Base-by-base conservation (phyloP, 192 early-diverging fungal genomes). In the Nowakowskiella sp. region DNA sequence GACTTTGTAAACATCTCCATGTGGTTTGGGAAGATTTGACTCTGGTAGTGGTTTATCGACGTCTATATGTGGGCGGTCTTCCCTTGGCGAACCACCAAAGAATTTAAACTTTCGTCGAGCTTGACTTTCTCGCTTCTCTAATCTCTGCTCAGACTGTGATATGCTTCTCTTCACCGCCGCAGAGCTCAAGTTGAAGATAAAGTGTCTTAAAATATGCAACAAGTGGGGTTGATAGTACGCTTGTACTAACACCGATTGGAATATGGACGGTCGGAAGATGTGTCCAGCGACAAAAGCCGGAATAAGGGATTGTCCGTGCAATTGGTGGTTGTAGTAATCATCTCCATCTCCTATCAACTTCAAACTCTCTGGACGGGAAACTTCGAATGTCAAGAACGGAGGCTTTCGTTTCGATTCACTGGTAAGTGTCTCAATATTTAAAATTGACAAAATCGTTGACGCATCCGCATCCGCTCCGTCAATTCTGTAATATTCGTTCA, bases 381-480 rank as follows among this genome's bases (percentile, higher is more conserved):
- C 85, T 67, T 88, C 85, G 43, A 85, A 77, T 22, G 74, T 78
- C 46, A 84, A 65, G 68, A 86, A 85, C 42, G 78, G 78, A n/a
- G n/a, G n/a, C n/a, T n/a, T n/a, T n/a, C n/a, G n/a, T 32, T 64
- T 36, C 30, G 36, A 39, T 19, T 13, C 13, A 39, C 13, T 13
- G 19, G 36, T 39, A 51, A 81, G 60, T 26, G 73, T 64, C 57
- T 83, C 81, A 28, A 86, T 77, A 34, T 88, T 88, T 25, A 88
- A 60, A 31, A 82, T 72, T 23, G 70, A 63, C 52, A 88, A 65
- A 2, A 88, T 59, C 6, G 78, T 76, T 1, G 80, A 65, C 13
- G 85, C 73, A 55, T 88, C 85, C 4, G 80, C n/a, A n/a, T n/a
- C 77, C 2, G 67, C 70, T 7, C 68, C 55, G 33, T 76, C 73